A percentile compares a stretch with the other conserved stretches of the same genome.
These are phyloP conservation scores for Amylocystis lapponica DNA, from an alignment of 768 basidiomycete genomes.

Conservation along the genomic window DNA sequence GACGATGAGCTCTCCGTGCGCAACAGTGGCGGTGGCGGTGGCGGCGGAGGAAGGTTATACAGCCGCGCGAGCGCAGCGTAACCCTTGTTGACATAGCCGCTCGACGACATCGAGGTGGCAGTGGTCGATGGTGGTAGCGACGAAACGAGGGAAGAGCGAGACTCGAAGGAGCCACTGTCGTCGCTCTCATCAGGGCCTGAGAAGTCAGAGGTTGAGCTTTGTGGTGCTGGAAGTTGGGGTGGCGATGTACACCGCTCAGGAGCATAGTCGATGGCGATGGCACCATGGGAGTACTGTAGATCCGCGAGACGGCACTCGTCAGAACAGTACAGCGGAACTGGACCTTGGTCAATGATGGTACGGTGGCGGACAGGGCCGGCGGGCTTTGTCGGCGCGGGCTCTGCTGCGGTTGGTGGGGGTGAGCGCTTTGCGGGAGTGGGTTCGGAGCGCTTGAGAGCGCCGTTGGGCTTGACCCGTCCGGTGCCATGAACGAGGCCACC, in stretches of 20 bases:
- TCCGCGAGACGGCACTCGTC: conserved; percentile 67
- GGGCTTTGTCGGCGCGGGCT: conserved; percentile 18
- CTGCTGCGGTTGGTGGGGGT: conserved; percentile 10
- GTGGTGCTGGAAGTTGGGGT: conserved; percentile 35
- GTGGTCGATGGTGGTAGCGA: conserved; percentile 21
- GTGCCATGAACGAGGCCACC: conserved; percentile 63
- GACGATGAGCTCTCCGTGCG: conserved; percentile 15
- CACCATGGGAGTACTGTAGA: conserved; percentile 35
- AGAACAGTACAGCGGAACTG: conserved; percentile 81
- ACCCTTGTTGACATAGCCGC: conserved; percentile 22
- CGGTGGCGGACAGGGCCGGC: conserved; percentile 43
- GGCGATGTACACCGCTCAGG: conserved; percentile 32
- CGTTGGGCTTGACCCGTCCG: conserved; percentile 54
- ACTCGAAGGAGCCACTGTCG: conserved; percentile 24
- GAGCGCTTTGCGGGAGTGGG: conserved; percentile 13
- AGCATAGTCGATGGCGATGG: conserved; percentile 41
- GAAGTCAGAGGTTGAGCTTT: conserved; percentile 29
- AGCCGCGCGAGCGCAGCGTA: conserved; percentile 35
- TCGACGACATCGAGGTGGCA: conserved; percentile 4
- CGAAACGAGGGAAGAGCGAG: conserved; percentile 18
- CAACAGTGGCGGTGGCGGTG: conserved; percentile 43
- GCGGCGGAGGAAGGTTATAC: conserved; percentile 47
- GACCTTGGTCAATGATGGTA: conserved; percentile 72
- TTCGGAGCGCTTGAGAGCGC: conserved; percentile 41
- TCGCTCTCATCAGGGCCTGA: conserved; percentile 36